A percentile compares a stretch with the other conserved stretches of the same genome.
Conservation (phyloP, 2,329 filamentous ascomycete genomes). For the Didymella lethalis region DNA sequence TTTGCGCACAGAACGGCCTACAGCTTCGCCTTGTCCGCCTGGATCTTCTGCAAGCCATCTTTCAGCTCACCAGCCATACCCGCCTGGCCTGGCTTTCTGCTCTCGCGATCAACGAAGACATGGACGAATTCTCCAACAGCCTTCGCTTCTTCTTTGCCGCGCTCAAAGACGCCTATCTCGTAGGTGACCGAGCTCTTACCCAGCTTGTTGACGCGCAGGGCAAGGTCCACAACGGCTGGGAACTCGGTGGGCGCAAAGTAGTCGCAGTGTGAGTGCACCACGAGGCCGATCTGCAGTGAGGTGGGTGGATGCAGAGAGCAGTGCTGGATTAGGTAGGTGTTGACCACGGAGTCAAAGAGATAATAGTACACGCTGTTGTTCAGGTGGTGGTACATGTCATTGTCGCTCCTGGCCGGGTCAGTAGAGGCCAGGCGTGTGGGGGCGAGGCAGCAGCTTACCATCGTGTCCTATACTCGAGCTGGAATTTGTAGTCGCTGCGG, state of each 20-base stretch:
- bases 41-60: slow-evolving; percentile 48
- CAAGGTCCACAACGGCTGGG: slow-evolving; percentile 81
- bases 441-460: slow-evolving; percentile 65
- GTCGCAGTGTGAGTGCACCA: slow-evolving; percentile 84
- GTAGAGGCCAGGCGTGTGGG: neutral
- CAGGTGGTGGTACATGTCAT: slow-evolving; percentile 94
- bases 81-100: slow-evolving; percentile 69
- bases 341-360: slow-evolving; percentile 90
- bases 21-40: slow-evolving; percentile 31
- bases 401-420: slow-evolving; percentile 70
- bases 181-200: slow-evolving; percentile 89
- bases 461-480: slow-evolving; percentile 83
- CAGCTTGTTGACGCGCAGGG: slow-evolving; percentile 81
- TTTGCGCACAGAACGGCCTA: neutral
- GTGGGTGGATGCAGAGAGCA: slow-evolving; percentile 76
- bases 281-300: slow-evolving; percentile 78
- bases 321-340: slow-evolving; percentile 82
- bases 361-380: slow-evolving; percentile 90
- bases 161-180: slow-evolving; percentile 85
- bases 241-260: slow-evolving; percentile 85
- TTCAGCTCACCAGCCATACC: slow-evolving; percentile 70
- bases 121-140: slow-evolving; percentile 88
- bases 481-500: slow-evolving; percentile 77
- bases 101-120: slow-evolving; percentile 82
- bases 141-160: slow-evolving; percentile 74